Percentiles rank a stretch among this genome's conserved stretches.
Evolutionary conservation across 768 basidiomycete species (phyloP).

Genomic region (Sporobolomyces phaffii): DNA sequence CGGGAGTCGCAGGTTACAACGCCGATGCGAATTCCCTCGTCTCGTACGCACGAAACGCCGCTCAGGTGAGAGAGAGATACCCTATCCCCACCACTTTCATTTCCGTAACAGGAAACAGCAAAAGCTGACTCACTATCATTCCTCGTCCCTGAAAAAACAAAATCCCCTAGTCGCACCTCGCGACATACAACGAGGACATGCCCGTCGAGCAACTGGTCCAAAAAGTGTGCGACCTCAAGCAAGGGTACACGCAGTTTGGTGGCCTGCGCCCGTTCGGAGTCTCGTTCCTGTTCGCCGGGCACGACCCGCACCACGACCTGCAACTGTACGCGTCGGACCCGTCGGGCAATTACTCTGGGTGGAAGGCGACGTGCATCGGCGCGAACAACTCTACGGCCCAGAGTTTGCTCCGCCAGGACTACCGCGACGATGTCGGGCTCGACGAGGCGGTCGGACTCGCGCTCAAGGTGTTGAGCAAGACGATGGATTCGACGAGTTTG

Average conservation of each 20-base stretch:
- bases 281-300: constrained; percentile 90
- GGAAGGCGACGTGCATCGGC: constrained; percentile 98
- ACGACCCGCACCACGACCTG: constrained; percentile 90
- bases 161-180: constrained; percentile 80
- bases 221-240: constrained; percentile 91
- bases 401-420: constrained; percentile 93
- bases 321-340: constrained; percentile 98
- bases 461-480: constrained; percentile 95
- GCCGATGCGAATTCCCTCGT: constrained; percentile 97
- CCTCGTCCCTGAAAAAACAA: too few relatives aligned
- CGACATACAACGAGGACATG: constrained; percentile 92
- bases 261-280: constrained; percentile 98
- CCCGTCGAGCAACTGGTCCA: constrained; percentile 94
- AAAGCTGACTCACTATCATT: too few relatives aligned
- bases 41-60: constrained; percentile 84
- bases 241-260: constrained; percentile 95
- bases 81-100: too few relatives aligned
- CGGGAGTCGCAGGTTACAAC: constrained; percentile 89
- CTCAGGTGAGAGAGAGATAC: constrained; percentile 49
- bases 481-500: constrained; percentile 96
- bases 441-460: constrained; percentile 90
- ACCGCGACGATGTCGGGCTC: constrained; percentile 86
- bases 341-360: constrained; percentile 95
- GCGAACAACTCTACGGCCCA: constrained; percentile 95
- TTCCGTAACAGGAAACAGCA: too few relatives aligned